Evolutionary conservation across 805 yeast genomes (phyloP), one percentile per base, ranked within the genome.

Genomic region (Candida sithepensis): DNA sequence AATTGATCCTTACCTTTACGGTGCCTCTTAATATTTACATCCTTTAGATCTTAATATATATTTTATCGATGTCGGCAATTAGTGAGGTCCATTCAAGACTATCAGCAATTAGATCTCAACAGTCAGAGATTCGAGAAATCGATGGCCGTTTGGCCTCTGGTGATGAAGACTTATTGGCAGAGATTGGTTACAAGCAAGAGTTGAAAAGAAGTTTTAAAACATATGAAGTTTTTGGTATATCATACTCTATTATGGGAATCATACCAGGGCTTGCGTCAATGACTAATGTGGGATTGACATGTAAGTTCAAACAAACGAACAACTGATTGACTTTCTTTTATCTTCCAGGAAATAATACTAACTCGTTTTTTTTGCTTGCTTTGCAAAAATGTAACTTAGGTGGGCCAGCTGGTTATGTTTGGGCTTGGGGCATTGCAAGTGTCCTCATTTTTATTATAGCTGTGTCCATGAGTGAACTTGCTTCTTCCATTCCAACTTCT

Each of bases 361-460:
- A 16, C 38, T 12, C 18, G 10, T 12, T 3, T 5, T 18, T 34
- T 16, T 6, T 34, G 4, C 5, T 6, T 32, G n/a, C 7, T 18
- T 16, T 13, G 21, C 38, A 32, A 13, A 32, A 13, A 13, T n/a
- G 14, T 12, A 13, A 32, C 14, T 64, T 75, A 30, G 24, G 32
- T 0, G 90, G 90, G 4, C 81, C 87, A 0, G 80, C 75, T 7
- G 80, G 84, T 5, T 71, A 82, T 47, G 70, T 83, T 3, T 85
- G 91, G 91, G 85, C 88, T 42, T 85, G 92, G 91, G 64, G 81
- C 42, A 57, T 80, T n/a, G 74, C 87, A 24, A 73, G 81, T 4
- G 49, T 71, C 9, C 79, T 82, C 55, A 81, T 84, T 47, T 59
- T 82, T 44, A 59, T 71, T 10, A 74, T 81, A 16, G 89, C 88